phyloP scores from a whole-genome alignment of 306 rosid species.

The Vigna radiata region DNA sequence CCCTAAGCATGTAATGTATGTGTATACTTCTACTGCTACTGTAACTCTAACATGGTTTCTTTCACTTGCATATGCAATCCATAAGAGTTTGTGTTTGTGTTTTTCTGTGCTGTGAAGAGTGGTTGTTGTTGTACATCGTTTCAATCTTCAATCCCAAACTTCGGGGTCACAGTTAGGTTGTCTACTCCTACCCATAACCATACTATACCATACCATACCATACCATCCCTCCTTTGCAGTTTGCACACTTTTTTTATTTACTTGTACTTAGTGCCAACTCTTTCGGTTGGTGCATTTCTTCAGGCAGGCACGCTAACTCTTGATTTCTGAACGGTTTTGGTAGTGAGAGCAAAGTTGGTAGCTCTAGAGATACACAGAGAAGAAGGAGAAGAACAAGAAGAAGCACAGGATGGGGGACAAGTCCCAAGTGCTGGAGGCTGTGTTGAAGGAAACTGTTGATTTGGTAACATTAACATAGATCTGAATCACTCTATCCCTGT shows the following conservation, averaged over 20 bases:
- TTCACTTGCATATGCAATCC: slow-evolving; percentile 4
- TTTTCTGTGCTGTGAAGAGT: slow-evolving; percentile 32
- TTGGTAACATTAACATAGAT: slow-evolving; percentile 85
- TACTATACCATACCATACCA: slow-evolving; percentile 16
- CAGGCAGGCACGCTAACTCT: slow-evolving; percentile 29
- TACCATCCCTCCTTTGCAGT: slow-evolving; percentile 6
- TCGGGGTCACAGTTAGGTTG: slow-evolving; percentile 49
- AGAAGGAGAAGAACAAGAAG: slow-evolving; percentile 34
- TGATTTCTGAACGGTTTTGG: slow-evolving; percentile 57
- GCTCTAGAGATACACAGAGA: neutral
- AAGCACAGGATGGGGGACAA: slow-evolving; percentile 65
- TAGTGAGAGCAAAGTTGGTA: slow-evolving; percentile 54
- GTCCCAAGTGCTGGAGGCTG: slow-evolving; percentile 86
- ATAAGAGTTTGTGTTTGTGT: slow-evolving; percentile 44
- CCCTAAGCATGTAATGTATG: neutral
- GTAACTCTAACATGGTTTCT: neutral
- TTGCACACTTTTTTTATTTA: slow-evolving; percentile 9
- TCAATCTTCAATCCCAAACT: slow-evolving; percentile 8
- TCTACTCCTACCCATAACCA: slow-evolving; percentile 45
- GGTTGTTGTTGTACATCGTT: slow-evolving; percentile 46
- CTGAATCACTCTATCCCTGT: slow-evolving; percentile 48
- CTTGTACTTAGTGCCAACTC: slow-evolving; percentile 24
- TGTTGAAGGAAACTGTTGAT: slow-evolving; percentile 95
- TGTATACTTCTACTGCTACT: neutral
- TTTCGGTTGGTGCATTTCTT: slow-evolving; percentile 38